Evolutionary conservation across 768 basidiomycete species (phyloP).

Genomic region (Phlebiopsis gigantea): DNA sequence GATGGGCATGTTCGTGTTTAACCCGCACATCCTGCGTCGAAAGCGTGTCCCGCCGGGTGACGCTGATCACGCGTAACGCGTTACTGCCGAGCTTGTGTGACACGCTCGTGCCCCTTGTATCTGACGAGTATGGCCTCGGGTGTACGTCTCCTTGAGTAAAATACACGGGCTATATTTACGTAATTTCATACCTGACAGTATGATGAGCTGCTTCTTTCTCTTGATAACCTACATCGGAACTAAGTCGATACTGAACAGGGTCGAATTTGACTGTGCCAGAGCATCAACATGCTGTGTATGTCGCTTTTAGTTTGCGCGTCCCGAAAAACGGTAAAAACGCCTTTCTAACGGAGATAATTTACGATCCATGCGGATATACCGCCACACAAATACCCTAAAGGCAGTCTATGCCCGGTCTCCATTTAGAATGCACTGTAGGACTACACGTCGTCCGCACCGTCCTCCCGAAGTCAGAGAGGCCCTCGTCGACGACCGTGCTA

Average conservation of each 20-base stretch:
- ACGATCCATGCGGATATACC: background rate
- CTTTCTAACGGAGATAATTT: background rate
- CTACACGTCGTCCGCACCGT: too few relatives aligned
- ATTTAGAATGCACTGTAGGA: too few relatives aligned
- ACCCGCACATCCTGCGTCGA: background rate
- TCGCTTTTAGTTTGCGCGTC: too few relatives aligned
- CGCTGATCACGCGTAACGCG: background rate
- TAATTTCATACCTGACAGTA: background rate
- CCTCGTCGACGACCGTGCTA: background rate
- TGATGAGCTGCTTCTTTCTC: background rate
- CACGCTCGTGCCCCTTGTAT: background rate
- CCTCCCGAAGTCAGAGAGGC: too few relatives aligned
- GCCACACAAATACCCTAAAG: background rate
- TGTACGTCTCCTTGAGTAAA: background rate
- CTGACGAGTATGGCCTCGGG: background rate
- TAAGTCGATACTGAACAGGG: background rate
- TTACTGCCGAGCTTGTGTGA: background rate
- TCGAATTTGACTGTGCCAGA: too few relatives aligned
- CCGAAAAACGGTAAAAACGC: too few relatives aligned
- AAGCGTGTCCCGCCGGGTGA: background rate
- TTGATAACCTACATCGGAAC: background rate
- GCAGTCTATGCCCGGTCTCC: background rate
- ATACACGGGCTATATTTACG: background rate
- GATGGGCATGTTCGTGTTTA: background rate
- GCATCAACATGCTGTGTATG: too few relatives aligned